Base-by-base conservation (phyloP, 495 filamentous ascomycete species). In the Xylaria nigripes region DNA sequence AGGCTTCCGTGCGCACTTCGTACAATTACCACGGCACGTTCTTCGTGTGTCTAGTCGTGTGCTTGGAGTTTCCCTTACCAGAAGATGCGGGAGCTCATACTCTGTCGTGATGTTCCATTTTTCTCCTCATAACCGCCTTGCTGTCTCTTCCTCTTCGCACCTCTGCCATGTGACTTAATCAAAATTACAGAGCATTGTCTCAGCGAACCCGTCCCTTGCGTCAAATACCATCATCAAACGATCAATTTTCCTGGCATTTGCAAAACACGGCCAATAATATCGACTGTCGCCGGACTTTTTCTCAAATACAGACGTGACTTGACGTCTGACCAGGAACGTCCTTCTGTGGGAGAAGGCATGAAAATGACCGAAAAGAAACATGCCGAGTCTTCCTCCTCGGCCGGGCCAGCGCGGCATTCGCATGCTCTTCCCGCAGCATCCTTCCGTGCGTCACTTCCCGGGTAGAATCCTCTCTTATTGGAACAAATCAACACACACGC, bases 381-480 rank as follows among this genome's bases (percentile, higher is more conserved):
- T 44, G 59, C 59, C 61, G 64, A 67, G 52, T 62, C 61, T 19
- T 66, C 64, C 51, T 64, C 64, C 55, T 57, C 68, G 58, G 69
- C 68, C 50, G 53, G 53, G 10, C 70, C 72, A 61, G 59, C 72
- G 60, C 66, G 72, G 63, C 67, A 72, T 54, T 68, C 69, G 22
- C 72, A 74, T 55, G 63, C 71, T 32, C 66, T 71, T 49, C 70
- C 72, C 66, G 67, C 69, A 63, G 70, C 70, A 53, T 74, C 72
- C 65, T 76, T 76, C 65, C 72, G 72, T 76, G 70, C 67, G 72
- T 66, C 49, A 59, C 40, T 29, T 45, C 51, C 45, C 38, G 16
- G 40, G 45, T 41, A 51, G 30, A 27, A 43, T 41, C n/a, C 18
- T 53, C 25, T 42, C 19, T 12, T 15, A 22, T 15, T 13, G 13